Base-by-base conservation (phyloP, 2,329 filamentous ascomycete species). In the Kalmusia sp. region DNA sequence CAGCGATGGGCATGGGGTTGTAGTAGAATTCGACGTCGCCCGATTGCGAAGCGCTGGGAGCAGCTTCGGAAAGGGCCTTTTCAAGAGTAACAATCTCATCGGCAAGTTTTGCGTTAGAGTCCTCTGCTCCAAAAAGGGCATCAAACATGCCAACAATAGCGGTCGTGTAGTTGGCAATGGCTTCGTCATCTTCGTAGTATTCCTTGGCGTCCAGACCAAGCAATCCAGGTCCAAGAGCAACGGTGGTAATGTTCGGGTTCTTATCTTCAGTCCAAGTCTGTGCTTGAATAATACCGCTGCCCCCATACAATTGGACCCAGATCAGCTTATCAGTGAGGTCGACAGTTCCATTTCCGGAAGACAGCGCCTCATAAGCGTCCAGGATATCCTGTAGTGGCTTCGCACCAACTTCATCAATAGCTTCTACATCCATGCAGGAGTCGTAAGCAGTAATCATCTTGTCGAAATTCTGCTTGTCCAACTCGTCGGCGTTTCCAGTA, bases 11-110 rank as follows among this genome's bases (percentile, higher is more conserved):
- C 62, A 81, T 80, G 2, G 84, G 84, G 62, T 88, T 88, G 70
- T 89, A 88, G 57, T 82, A 84, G 75, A 87, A 82, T 51, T 83
- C 86, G 44, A 87, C 81, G 69, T 87, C 83, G 55, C 83, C 75
- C 21, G 78, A 77, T 54, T 84, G 80, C 61, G 83, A 80, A 2
- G 81, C 79, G 51, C 82, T 79, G 3, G 85, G 83, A 4, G 82
- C 81, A 28, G 80, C 78, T 39, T 78, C 73, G 4, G 85, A 84
- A 40, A 88, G 77, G 57, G 82, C 82, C 63, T 80, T 82, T 65
- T 87, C 85, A 19, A 89, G 77, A 1, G 80, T 57, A 21, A 69
- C 54, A 8, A 56, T 57, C 9, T 34, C 28, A 21, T 27, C 47
- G 33, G 51, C 44, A 11, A 49, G 38, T 27, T 41, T 54, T 19